phyloP scores from a whole-genome alignment of 129 eudicot genomes.

The Erigeron canadensis region DNA sequence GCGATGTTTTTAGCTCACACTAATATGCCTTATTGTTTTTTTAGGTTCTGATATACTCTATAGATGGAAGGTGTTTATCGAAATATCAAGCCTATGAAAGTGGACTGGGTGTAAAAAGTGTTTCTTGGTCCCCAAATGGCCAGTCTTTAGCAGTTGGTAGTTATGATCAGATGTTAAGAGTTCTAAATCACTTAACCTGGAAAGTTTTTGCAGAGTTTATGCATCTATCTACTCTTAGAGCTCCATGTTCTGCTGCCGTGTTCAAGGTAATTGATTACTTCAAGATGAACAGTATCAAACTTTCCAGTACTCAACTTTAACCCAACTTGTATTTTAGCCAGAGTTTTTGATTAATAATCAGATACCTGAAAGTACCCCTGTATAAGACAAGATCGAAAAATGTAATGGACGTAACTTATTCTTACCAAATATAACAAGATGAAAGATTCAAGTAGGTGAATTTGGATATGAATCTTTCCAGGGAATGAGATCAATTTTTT shows the following conservation, averaged over 20 bases:
- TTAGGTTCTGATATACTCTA: constrained; percentile 88
- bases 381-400: neutral
- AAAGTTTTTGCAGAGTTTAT: constrained; percentile 92
- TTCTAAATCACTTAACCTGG: constrained; percentile 95
- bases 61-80: constrained; percentile 88
- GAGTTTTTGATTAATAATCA: neutral
- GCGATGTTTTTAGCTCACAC: constrained; percentile 13
- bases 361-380: constrained; percentile 4
- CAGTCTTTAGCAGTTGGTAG: constrained; percentile 94
- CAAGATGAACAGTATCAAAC: neutral
- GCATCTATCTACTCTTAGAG: constrained; percentile 73
- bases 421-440: neutral
- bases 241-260: constrained; percentile 89
- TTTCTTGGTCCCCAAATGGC: constrained; percentile 96
- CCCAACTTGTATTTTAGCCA: neutral
- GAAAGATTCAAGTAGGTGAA: too few species aligned
- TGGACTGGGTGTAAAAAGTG: constrained; percentile 90
- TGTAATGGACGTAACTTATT: constrained; percentile 1
- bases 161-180: constrained; percentile 95
- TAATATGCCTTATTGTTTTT: constrained; percentile 11
- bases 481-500: neutral
- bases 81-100: constrained; percentile 98
- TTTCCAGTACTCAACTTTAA: neutral
- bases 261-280: constrained; percentile 57
- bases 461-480: neutral